phyloP scores from a whole-genome alignment of 73 alveolate species.

The Durusdinium trenchii region DNA sequence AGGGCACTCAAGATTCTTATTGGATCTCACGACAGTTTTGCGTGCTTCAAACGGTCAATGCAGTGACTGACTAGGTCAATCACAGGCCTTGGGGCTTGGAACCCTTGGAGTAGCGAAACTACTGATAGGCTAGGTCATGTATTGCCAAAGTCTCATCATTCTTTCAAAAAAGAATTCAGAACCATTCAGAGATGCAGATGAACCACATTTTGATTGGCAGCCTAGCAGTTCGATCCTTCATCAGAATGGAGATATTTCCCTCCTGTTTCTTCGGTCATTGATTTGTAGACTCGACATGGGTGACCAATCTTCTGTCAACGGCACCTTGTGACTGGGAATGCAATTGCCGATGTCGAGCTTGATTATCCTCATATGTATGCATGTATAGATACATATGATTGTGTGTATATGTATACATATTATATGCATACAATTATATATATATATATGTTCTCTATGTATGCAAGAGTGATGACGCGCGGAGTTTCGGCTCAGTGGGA shows the following conservation, averaged over 20 bases:
- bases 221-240: neutral
- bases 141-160: too few relatives aligned
- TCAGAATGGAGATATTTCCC: neutral
- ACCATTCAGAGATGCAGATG: neutral
- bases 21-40: too few relatives aligned
- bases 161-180: too few relatives aligned
- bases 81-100: too few relatives aligned
- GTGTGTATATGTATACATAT: neutral
- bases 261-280: neutral
- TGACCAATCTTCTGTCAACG: constrained; percentile 26
- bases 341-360: neutral
- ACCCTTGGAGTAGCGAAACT: neutral
- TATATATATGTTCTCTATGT: too few relatives aligned
- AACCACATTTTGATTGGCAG: neutral
- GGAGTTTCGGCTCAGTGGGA: too few relatives aligned
- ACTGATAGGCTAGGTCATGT: neutral
- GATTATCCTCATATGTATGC: neutral
- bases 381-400: too few relatives aligned
- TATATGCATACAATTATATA: neutral
- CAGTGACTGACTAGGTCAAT: too few relatives aligned
- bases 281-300: neutral
- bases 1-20: too few relatives aligned
- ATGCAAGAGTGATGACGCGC: too few relatives aligned
- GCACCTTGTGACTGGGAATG: constrained; percentile 18
- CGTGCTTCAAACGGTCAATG: too few relatives aligned